Percentiles rank a stretch among this genome's conserved stretches.
These are phyloP conservation scores for Friedmanniomyces simplex DNA, from an alignment of 495 filamentous ascomycete species.

Conservation along the genomic window DNA sequence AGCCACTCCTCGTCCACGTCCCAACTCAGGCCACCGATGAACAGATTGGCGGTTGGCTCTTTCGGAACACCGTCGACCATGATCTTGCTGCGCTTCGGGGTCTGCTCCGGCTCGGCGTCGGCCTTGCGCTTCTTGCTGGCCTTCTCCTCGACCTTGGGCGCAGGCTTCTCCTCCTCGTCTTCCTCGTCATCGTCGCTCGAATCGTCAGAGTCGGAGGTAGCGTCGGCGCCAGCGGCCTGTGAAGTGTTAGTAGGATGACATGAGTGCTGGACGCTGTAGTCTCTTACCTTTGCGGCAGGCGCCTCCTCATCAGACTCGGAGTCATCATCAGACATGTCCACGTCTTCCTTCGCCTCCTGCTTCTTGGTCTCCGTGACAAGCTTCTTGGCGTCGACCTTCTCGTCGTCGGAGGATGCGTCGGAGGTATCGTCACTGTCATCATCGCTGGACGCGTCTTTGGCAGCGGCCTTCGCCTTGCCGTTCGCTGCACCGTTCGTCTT, in stretches of 20 bases:
- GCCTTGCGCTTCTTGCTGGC: conserved; percentile 81
- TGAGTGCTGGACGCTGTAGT: background rate
- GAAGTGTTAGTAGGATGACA: background rate
- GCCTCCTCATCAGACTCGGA: background rate
- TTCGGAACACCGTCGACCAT: conserved; percentile 34
- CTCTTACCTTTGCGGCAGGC: background rate
- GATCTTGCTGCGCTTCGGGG: conserved; percentile 79
- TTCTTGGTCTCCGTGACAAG: background rate
- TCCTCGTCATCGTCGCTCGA: conserved; percentile 8
- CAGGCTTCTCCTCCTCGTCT: conserved; percentile 3
- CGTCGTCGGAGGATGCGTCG: conserved; percentile 10
- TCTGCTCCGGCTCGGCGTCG: conserved; percentile 49
- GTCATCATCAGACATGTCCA: conserved; percentile 11
- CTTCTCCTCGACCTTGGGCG: background rate
- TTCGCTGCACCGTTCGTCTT: conserved; percentile 19
- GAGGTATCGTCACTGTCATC: conserved; percentile 29
- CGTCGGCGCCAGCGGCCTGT: background rate
- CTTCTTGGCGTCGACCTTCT: conserved; percentile 7
- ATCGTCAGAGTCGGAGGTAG: conserved; percentile 26
- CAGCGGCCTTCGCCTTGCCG: no score
- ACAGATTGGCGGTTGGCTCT: conserved; percentile 62
- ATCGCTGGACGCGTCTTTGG: conserved; percentile 17
- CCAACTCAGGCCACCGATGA: conserved; percentile 92
- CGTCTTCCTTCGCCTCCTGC: background rate
- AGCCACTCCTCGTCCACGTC: conserved; percentile 89